Evolutionary conservation across 306 rosid genomes (phyloP), one percentile per base, ranked within the genome.

Genomic region (Lotus japonicus): DNA sequence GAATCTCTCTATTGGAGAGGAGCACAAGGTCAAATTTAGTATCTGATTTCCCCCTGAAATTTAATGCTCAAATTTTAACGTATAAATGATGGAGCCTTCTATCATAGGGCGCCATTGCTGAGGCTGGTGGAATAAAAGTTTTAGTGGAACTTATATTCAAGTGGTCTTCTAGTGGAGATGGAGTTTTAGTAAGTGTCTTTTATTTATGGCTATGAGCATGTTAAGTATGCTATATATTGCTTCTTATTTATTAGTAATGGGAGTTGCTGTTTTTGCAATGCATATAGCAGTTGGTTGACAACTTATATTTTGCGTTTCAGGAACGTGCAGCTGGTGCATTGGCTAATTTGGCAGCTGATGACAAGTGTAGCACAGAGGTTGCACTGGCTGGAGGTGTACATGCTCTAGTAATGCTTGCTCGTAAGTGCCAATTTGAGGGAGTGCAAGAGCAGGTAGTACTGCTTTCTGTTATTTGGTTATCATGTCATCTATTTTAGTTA

Each of bases 321-420:
- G 99, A 95, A 75, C 99, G 99, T 43, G 99, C 99, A 11, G 99
- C 99, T 70, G 99, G 97, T 83, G 99, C 99, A 70, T 80, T 95
- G 76, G 99, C 99, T 17, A 95, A 95, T 85, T 88, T 95, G 85
- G 99, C 99, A 38, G 99, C 99, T 58, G 99, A 95, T 80, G 99
- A 95, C 81, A 89, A 91, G 82, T 95, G 99, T 80, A 95, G 99
- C 76, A 95, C 95, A 36, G 95, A 95, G 77, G 99, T 95, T 80
- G 99, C 99, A 9, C 48, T 81, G 74, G 96, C 97, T 36, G 99
- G 97, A 48, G 99, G 99, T 42, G 96, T 95, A 60, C 99, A 91
- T 80, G 99, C 99, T 64, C 82, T 95, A 72, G 99, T 95, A 81
- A 95, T 85, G 97, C 99, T 95, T 80, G 99, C 99, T 56, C 95